Percentiles rank a stretch among this genome's conserved stretches.
Conservation (phyloP, 1,284 basidiomycete genomes). For the Inonotus hispidus region DNA sequence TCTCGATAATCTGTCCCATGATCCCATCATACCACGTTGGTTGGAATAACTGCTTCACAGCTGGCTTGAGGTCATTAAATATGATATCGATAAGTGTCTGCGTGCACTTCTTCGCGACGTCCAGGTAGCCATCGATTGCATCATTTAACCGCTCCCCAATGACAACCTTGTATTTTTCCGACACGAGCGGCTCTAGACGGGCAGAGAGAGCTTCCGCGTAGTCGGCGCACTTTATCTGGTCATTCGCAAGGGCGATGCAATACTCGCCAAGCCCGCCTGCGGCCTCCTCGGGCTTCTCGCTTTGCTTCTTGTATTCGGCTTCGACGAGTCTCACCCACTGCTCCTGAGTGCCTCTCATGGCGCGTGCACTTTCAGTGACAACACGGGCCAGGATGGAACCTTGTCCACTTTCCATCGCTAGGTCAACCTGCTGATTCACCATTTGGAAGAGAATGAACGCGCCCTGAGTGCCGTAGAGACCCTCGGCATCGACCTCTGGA, state of each 20-base stretch:
- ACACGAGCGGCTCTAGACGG: slow-evolving; percentile 88
- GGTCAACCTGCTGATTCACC: slow-evolving; percentile 96
- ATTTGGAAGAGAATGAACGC: slow-evolving; percentile 96
- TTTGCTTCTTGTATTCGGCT: slow-evolving; percentile 82
- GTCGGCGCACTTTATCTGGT: slow-evolving; percentile 96
- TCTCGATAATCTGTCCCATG: slow-evolving; percentile 85
- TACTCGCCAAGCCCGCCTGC: slow-evolving; percentile 92
- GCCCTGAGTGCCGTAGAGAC: slow-evolving; percentile 88
- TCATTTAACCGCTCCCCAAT: slow-evolving; percentile 90
- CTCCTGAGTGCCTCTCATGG: slow-evolving; percentile 87
- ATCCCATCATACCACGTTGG: slow-evolving; percentile 85
- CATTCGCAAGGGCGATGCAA: slow-evolving; percentile 96
- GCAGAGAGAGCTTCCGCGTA: slow-evolving; percentile 83
- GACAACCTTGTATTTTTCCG: slow-evolving; percentile 81
- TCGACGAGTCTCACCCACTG: slow-evolving; percentile 87
- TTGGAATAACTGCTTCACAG: slow-evolving; percentile 83
- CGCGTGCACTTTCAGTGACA: slow-evolving; percentile 81
- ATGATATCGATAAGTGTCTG: slow-evolving; percentile 92
- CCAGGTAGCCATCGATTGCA: slow-evolving; percentile 96
- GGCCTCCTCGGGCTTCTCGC: slow-evolving; percentile 85
- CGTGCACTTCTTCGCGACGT: slow-evolving; percentile 96
- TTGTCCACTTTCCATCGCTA: slow-evolving; percentile 94
- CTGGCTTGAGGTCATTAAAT: slow-evolving; percentile 92
- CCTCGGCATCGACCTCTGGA: slow-evolving; percentile 86
- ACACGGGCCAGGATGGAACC: slow-evolving; percentile 90